phyloP scores from a whole-genome alignment of 345 rosid species.

The Hibiscus syriacus region DNA sequence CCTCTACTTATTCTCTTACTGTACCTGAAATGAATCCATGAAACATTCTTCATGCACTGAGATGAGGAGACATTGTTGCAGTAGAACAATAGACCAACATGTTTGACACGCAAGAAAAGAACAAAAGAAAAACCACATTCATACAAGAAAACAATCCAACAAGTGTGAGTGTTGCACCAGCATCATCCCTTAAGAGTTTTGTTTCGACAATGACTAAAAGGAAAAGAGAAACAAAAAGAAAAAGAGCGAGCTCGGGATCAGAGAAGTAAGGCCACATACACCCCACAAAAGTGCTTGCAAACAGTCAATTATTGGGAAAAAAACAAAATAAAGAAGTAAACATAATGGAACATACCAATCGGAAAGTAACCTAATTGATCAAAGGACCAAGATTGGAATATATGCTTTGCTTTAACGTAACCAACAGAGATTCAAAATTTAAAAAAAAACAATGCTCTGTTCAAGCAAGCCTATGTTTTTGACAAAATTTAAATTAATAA shows the following conservation, averaged over 20 bases:
- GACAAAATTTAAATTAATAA: slow-evolving; percentile 8
- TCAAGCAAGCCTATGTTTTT: slow-evolving; percentile 32
- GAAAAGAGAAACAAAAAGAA: slow-evolving; percentile 8
- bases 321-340: slow-evolving; percentile 17
- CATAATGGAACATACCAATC: slow-evolving; percentile 16
- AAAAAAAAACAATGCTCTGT: neutral
- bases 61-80: slow-evolving; percentile 2
- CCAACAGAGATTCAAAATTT: slow-evolving; percentile 10
- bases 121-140: neutral
- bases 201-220: slow-evolving; percentile 30
- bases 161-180: neutral
- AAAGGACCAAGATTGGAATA: slow-evolving; percentile 2
- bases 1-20: slow-evolving; percentile 8
- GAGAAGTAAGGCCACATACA: slow-evolving; percentile 19
- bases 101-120: too few species aligned
- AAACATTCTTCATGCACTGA: slow-evolving; percentile 15
- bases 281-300: neutral
- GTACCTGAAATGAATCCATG: too few species aligned
- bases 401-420: slow-evolving; percentile 15
- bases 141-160: neutral
- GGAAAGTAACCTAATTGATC: slow-evolving; percentile 9
- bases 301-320: slow-evolving; percentile 22
- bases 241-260: slow-evolving; percentile 44
- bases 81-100: neutral
- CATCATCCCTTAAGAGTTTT: neutral